Evolutionary conservation across 345 rosid genomes (phyloP), one percentile per base, ranked within the genome.

Genomic region (Citrus glauca): DNA sequence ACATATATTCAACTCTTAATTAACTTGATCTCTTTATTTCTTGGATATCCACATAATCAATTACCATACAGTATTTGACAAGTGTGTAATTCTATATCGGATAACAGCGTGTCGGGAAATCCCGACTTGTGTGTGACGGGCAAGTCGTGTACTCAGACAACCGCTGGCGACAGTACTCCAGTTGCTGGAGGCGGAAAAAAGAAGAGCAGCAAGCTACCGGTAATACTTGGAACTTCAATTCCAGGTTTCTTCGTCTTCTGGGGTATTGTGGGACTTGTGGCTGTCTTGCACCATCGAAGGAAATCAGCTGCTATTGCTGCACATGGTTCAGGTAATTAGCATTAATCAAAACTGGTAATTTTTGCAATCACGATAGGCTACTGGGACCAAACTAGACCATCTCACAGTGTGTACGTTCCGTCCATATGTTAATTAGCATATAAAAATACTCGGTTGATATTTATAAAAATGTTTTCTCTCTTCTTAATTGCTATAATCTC

Each of bases 201-300:
- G 66, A 86, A 80, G 72, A 78, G 66, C 6, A 84, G 72, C 79
- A 86, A 82, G 63, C 67, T 75, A 13, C 88, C 87, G 0, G 78
- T 71, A 35, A 86, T 89, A 5, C 80, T 89, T 32, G 90, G 90
- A 73, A 38, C 74, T 69, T 66, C 74, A 20, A 78, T 89, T 59
- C 84, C 92, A 65, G 17, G 59, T 55, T 83, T 82, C 72, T 5
- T 86, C 1, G 60, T 85, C 66, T 55, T 87, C 22, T 82, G 81
- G 87, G 82, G 74, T 2, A 45, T 87, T 68, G 80, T 80, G 35
- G 82, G 83, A 62, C 38, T 79, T 11, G 4, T 75, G 6, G 61
- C 63, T 20, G 53, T 73, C 30, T 42, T 40, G 28, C 88, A 69
- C 65, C 85, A 86, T 7, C 86, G 65, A 65, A 82, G 88, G 71